These are phyloP conservation scores for Fragaria iinumae DNA, from an alignment of 306 rosid species.

Conservation along the genomic window DNA sequence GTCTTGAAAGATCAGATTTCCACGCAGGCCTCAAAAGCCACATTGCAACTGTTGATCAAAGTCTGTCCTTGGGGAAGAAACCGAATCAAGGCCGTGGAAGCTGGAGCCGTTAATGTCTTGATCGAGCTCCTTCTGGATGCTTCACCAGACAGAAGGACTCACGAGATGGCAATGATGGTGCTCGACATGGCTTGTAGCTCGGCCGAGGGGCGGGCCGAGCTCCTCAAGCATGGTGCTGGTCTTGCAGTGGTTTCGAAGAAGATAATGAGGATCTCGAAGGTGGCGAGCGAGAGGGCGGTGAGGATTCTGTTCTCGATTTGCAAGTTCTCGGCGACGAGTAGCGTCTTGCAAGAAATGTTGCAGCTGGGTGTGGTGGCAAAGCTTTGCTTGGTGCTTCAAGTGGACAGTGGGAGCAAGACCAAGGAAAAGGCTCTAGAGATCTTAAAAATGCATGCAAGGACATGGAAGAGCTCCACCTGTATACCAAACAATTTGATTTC, in stretches of 20 bases:
- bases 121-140: conserved; percentile 57
- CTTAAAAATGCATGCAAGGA: conserved; percentile 55
- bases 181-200: conserved; percentile 60
- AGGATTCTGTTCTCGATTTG: conserved; percentile 50
- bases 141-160: conserved; percentile 39
- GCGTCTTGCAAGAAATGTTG: conserved; percentile 67
- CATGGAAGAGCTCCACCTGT: conserved; percentile 65
- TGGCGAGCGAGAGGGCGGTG: conserved; percentile 69
- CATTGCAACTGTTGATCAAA: conserved; percentile 44
- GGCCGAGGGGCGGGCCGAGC: conserved; percentile 75
- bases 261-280: conserved; percentile 66
- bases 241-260: conserved; percentile 68
- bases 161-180: conserved; percentile 57
- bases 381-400: conserved; percentile 65
- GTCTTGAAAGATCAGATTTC: conserved; percentile 57
- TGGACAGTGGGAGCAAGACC: conserved; percentile 64
- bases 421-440: conserved; percentile 76
- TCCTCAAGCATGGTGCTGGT: conserved; percentile 67
- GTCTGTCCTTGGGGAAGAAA: conserved; percentile 57
- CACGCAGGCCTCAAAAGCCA: conserved; percentile 47
- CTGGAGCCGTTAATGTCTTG: conserved; percentile 52
- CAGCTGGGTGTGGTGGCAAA: conserved; percentile 69
- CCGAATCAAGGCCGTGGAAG: conserved; percentile 56
- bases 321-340: conserved; percentile 43
- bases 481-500: conserved; percentile 48